These are phyloP conservation scores for Carnegiea gigantea DNA, from an alignment of 179 eudicot genomes.

Conservation along the genomic window DNA sequence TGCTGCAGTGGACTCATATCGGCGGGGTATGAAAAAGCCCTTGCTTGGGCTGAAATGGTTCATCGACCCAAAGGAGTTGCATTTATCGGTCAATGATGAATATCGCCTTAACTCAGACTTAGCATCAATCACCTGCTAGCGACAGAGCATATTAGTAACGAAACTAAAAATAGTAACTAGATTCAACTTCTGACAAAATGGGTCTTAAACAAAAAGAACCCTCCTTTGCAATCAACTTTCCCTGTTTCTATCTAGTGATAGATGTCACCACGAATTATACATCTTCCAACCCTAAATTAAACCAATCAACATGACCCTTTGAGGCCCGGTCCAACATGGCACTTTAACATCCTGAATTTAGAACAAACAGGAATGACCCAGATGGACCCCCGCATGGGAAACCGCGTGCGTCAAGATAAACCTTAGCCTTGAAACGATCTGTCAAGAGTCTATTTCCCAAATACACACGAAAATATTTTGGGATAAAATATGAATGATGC, in stretches of 20 bases:
- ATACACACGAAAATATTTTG: background rate
- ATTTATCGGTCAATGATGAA: constrained; percentile 41
- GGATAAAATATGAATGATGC: background rate
- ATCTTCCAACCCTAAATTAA: background rate
- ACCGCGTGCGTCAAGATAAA: background rate
- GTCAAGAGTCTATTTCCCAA: background rate
- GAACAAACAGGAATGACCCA: background rate
- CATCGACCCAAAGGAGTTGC: constrained; percentile 23
- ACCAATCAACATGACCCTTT: background rate
- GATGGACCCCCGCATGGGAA: background rate
- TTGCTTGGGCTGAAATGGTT: constrained; percentile 32
- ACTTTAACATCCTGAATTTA: background rate
- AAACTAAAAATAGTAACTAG: background rate
- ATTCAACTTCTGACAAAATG: background rate
- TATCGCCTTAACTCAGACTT: constrained; percentile 42
- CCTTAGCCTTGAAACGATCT: background rate
- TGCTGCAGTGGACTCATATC: constrained; percentile 75
- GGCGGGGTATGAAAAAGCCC: constrained; percentile 30
- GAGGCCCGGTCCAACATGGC: background rate
- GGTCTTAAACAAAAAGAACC: background rate
- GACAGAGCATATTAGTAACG: background rate
- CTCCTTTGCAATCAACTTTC: background rate
- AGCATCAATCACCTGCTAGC: constrained; percentile 35
- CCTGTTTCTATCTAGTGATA: background rate
- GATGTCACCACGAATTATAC: background rate